Conservation (phyloP, 495 filamentous ascomycete species). For the Neurospora pannonica region DNA sequence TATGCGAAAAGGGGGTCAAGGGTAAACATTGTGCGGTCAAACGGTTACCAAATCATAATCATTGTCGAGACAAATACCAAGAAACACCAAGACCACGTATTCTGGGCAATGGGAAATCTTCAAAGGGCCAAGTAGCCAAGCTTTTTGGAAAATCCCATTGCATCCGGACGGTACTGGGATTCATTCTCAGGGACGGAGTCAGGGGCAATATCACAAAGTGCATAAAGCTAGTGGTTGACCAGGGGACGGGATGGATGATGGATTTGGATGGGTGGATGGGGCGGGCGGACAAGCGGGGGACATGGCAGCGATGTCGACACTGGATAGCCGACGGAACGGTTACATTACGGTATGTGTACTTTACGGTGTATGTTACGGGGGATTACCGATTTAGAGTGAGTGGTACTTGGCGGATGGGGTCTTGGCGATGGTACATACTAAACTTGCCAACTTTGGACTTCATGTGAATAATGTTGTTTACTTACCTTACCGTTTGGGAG, state of each 20-base stretch:
- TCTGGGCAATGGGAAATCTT: background rate
- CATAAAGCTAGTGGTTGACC: background rate
- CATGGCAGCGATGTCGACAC: background rate
- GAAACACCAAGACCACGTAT: background rate
- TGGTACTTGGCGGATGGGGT: background rate
- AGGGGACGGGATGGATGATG: background rate
- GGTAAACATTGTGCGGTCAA: background rate
- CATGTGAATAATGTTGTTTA: background rate
- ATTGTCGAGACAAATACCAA: background rate
- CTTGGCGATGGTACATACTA: background rate
- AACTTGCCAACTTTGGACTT: background rate
- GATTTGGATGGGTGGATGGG: background rate
- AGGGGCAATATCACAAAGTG: background rate
- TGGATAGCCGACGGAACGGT: background rate
- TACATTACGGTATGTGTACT: background rate
- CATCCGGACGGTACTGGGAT: background rate
- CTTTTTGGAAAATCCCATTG: background rate
- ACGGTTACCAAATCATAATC: background rate
- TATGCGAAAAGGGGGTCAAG: background rate
- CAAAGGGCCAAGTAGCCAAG: background rate
- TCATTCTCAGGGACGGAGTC: background rate
- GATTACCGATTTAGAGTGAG: background rate
- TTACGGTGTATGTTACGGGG: background rate
- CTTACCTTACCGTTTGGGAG: background rate
- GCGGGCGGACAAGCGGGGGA: background rate